Conservation (phyloP, 2,329 filamentous ascomycete species). For the Colletotrichum ledebouriae region DNA sequence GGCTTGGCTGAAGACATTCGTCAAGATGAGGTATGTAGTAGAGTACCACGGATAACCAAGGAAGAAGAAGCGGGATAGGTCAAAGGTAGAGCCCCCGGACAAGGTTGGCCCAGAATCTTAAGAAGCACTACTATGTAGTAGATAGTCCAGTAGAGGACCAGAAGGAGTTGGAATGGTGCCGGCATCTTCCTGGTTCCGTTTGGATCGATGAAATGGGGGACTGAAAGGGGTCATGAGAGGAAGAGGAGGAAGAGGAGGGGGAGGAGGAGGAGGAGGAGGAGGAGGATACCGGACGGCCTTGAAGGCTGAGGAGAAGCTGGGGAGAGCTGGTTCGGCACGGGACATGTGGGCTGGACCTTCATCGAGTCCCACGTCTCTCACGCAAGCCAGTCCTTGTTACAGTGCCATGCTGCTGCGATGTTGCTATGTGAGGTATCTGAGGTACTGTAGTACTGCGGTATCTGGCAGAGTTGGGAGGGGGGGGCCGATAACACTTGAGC, state of each 20-base stretch:
- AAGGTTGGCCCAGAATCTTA: slow-evolving; percentile 2
- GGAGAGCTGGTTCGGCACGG: slow-evolving; percentile 19
- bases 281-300: background rate
- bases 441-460: too few species aligned
- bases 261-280: background rate
- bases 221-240: background rate
- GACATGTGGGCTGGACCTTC: slow-evolving; percentile 20
- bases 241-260: background rate
- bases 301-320: background rate
- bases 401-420: background rate
- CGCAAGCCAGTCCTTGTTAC: background rate
- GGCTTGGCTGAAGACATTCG: background rate
- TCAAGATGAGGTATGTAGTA: background rate
- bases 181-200: background rate
- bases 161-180: background rate
- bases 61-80: background rate
- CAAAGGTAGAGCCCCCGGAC: background rate
- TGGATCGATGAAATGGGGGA: background rate
- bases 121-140: background rate
- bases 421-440: background rate
- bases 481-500: too few species aligned
- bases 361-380: slow-evolving; percentile 16
- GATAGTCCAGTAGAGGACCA: background rate
- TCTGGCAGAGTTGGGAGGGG: too few species aligned
- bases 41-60: background rate